Evolutionary conservation across 176 grass and related monocot genomes (phyloP).

Genomic region (Aegilops tauschii): DNA sequence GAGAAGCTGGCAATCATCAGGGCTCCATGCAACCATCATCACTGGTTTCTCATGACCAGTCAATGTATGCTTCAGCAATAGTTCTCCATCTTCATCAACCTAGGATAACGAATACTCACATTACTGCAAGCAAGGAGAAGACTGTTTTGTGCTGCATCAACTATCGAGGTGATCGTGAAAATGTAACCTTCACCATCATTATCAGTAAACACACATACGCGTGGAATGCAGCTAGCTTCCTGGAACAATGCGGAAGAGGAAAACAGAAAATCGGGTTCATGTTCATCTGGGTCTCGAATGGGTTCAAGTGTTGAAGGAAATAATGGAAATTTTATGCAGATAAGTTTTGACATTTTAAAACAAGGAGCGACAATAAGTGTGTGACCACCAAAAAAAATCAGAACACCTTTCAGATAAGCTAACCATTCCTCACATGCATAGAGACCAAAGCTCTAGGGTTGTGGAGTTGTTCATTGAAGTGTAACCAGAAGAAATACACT

Average conservation of each 20-base stretch:
- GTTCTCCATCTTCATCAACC: constrained; percentile 68
- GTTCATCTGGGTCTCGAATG: neutral
- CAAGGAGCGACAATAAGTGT: neutral
- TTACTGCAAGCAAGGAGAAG: constrained; percentile 25
- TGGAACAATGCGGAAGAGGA: neutral
- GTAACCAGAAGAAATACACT: neutral
- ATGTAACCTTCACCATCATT: neutral
- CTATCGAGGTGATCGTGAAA: neutral
- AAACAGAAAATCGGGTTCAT: neutral
- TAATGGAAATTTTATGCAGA: neutral
- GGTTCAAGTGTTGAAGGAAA: neutral
- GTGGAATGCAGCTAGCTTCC: neutral
- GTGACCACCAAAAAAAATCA: neutral
- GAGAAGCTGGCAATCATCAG: constrained; percentile 81
- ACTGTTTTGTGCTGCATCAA: constrained; percentile 20
- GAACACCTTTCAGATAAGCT: neutral
- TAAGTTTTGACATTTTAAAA: neutral
- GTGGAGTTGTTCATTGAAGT: neutral
- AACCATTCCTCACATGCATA: neutral
- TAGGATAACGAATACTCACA: constrained; percentile 37
- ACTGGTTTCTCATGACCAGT: constrained; percentile 66
- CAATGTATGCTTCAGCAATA: constrained; percentile 64
- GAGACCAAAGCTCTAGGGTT: neutral
- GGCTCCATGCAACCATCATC: constrained; percentile 78
- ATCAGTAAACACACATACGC: neutral